Evolutionary conservation across 352 stramenopile genomes (phyloP).

Genomic region (Phytopythium cucurbitacearum): DNA sequence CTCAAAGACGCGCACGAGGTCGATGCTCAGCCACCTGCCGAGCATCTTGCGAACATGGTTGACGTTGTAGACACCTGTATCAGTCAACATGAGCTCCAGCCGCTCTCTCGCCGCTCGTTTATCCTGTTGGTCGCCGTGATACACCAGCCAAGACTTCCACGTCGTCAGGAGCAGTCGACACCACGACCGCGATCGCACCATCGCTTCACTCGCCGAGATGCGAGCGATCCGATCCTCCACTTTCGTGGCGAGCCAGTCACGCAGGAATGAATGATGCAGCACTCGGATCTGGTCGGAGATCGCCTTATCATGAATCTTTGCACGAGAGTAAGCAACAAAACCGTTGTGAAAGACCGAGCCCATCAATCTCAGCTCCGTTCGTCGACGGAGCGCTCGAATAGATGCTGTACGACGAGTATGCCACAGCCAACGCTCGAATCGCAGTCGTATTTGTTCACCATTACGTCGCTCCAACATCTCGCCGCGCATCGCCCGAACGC

Average conservation of each 20-base stretch:
- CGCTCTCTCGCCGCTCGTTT: constrained; percentile 9
- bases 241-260: constrained; percentile 18
- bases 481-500: constrained; percentile 8
- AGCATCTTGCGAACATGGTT: constrained; percentile 9
- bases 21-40: constrained; percentile 18
- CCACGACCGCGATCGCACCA: constrained; percentile 9
- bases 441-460: constrained; percentile 7
- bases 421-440: constrained; percentile 15
- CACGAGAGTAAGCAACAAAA: constrained; percentile 11
- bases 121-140: constrained; percentile 13
- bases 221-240: constrained; percentile 13
- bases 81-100: constrained; percentile 8
- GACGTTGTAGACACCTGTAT: background rate
- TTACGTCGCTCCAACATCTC: constrained; percentile 8
- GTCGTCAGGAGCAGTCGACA: constrained; percentile 9
- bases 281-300: constrained; percentile 11
- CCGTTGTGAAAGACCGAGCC: constrained; percentile 12
- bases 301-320: constrained; percentile 12
- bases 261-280: constrained; percentile 21
- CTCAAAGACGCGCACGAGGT: constrained; percentile 12
- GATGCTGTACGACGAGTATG: constrained; percentile 5
- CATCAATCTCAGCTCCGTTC: constrained; percentile 5
- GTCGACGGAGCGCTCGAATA: background rate
- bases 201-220: constrained; percentile 20
- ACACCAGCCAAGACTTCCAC: constrained; percentile 20